A percentile compares a stretch with the other conserved stretches of the same genome.
Conservation (phyloP, 305 asterid genomes). For the Solanum hybrid region DNA sequence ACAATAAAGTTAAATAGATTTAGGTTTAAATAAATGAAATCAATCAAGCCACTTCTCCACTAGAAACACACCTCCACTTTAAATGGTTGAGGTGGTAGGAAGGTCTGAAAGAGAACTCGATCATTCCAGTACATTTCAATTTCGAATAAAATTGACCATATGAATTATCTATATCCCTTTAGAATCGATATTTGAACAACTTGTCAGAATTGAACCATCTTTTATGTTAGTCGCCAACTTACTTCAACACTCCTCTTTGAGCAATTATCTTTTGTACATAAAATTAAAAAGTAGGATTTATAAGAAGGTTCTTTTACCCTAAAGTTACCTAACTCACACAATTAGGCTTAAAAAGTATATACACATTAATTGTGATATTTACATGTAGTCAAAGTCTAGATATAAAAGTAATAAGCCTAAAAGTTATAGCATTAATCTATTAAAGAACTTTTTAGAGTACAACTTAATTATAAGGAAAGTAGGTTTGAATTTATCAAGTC, state of each 20-base stretch:
- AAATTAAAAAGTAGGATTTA: neutral
- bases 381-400: neutral
- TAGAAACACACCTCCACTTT: neutral
- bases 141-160: neutral
- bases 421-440: neutral
- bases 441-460: neutral
- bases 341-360: neutral
- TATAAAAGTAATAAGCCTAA: neutral
- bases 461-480: neutral
- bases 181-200: too few species aligned
- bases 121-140: neutral
- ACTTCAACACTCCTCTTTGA: neutral
- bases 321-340: neutral
- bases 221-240: neutral
- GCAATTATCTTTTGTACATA: neutral
- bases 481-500: neutral
- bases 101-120: neutral
- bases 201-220: neutral
- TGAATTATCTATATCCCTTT: neutral
- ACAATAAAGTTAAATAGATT: neutral
- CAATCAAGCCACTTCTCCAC: neutral
- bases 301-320: neutral
- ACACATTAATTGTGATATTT: neutral
- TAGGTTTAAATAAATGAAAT: neutral
- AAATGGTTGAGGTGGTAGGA: neutral